Evolutionary conservation across 257 asterid genomes (phyloP).

Genomic region (Lantana camara): DNA sequence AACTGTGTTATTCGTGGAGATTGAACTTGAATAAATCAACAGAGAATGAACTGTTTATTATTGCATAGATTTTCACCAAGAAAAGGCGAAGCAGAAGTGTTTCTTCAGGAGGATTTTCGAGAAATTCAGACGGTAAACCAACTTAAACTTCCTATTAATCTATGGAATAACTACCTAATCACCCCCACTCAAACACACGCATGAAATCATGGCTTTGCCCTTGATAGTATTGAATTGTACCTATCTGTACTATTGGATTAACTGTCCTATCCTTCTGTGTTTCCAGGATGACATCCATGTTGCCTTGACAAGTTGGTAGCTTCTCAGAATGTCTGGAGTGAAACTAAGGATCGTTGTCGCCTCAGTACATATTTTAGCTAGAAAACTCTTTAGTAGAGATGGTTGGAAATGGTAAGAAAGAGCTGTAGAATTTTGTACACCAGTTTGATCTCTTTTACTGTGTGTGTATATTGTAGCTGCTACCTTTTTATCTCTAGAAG

Average conservation of each 20-base stretch:
- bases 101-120: slow-evolving; percentile 52
- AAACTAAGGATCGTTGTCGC: background rate
- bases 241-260: background rate
- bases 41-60: too few species aligned
- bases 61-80: slow-evolving; percentile 59
- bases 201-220: too few species aligned
- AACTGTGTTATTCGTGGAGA: slow-evolving; percentile 7
- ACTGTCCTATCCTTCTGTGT: background rate
- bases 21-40: too few species aligned
- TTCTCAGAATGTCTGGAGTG: background rate
- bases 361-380: slow-evolving; percentile 5
- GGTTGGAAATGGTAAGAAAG: slow-evolving; percentile 4
- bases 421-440: background rate
- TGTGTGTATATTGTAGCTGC: background rate
- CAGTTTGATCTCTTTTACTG: background rate
- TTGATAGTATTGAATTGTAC: too few species aligned
- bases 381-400: background rate
- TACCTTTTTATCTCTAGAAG: too few species aligned
- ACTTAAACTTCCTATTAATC: too few species aligned
- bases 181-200: too few species aligned
- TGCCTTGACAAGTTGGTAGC: background rate
- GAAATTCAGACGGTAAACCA: slow-evolving; percentile 44
- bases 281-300: slow-evolving; percentile 25
- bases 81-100: slow-evolving; percentile 71
- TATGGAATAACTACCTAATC: too few species aligned